Conservation (phyloP, 73 alveolate species). For the Tetrahymena thermophila region DNA sequence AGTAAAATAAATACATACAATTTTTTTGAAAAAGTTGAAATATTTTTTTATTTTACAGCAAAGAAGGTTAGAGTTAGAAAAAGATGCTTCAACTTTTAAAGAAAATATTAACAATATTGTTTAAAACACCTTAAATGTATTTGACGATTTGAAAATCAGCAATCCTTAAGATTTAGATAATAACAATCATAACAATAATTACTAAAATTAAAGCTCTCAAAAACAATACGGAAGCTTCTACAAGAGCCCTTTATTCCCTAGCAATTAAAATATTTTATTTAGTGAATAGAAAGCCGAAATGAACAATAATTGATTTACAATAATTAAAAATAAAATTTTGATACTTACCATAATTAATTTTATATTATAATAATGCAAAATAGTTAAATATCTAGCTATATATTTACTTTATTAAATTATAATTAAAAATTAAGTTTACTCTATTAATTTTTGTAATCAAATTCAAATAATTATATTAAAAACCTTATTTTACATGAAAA, state of each 20-base stretch:
- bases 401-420: neutral
- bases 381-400: neutral
- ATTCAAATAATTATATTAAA: no score
- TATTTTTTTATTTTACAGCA: neutral
- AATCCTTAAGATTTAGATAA: neutral
- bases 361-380: no score
- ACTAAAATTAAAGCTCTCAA: neutral
- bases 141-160: neutral
- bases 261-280: neutral
- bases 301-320: neutral
- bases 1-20: neutral
- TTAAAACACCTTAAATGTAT: neutral
- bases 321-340: neutral
- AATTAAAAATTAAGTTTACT: no score
- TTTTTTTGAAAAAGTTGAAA: neutral
- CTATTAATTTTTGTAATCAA: no score
- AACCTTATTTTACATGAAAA: no score
- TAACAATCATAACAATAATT: neutral
- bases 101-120: neutral
- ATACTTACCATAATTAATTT: neutral
- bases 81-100: neutral
- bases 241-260: neutral
- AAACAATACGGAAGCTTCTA: neutral
- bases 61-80: neutral
- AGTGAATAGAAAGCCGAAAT: neutral